A percentile compares a stretch with the other conserved stretches of the same genome.
Evolutionary conservation across 768 basidiomycete species (phyloP).

Genomic region (Lentinula lateritia): DNA sequence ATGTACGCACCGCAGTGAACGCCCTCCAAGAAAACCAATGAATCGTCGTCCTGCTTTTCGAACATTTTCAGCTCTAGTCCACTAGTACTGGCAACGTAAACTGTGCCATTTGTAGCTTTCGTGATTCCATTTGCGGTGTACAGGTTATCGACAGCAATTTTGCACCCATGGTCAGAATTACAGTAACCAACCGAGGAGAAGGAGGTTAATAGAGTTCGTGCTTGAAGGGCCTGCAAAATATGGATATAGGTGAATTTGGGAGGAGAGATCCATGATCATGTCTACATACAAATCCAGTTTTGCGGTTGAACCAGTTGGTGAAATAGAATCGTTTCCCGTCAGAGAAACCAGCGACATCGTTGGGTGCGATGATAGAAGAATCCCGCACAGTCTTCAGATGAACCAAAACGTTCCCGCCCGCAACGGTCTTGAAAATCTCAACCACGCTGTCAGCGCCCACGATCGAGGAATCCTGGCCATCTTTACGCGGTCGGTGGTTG

Average conservation of each 20-base stretch:
- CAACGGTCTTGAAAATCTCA: slow-evolving; percentile 58
- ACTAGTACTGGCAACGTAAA: slow-evolving; percentile 52
- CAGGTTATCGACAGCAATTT: slow-evolving; percentile 45
- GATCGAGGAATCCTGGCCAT: slow-evolving; percentile 26
- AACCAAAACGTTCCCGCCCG: slow-evolving; percentile 36
- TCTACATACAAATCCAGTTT: slow-evolving; percentile 48
- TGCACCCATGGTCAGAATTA: slow-evolving; percentile 54
- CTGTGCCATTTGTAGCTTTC: slow-evolving; percentile 41
- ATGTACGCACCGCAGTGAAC: slow-evolving; percentile 42
- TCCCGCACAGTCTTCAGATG: slow-evolving; percentile 59
- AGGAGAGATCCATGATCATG: neutral
- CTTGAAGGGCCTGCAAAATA: slow-evolving; percentile 10
- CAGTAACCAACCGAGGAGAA: slow-evolving; percentile 60
- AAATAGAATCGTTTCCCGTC: slow-evolving; percentile 64
- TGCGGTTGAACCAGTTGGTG: slow-evolving; percentile 48
- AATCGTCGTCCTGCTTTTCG: slow-evolving; percentile 54
- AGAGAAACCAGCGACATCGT: slow-evolving; percentile 60
- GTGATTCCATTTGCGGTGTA: slow-evolving; percentile 59
- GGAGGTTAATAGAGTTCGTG: slow-evolving; percentile 24
- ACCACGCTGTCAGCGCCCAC: slow-evolving; percentile 67
- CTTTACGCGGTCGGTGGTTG: slow-evolving; percentile 57
- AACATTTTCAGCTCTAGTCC: slow-evolving; percentile 44
- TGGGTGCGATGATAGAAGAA: slow-evolving; percentile 55
- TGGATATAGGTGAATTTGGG: neutral
- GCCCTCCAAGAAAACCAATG: slow-evolving; percentile 47